Conservation (phyloP, 371 early-diverging fungal genomes). For the Rhizopus microsporus region DNA sequence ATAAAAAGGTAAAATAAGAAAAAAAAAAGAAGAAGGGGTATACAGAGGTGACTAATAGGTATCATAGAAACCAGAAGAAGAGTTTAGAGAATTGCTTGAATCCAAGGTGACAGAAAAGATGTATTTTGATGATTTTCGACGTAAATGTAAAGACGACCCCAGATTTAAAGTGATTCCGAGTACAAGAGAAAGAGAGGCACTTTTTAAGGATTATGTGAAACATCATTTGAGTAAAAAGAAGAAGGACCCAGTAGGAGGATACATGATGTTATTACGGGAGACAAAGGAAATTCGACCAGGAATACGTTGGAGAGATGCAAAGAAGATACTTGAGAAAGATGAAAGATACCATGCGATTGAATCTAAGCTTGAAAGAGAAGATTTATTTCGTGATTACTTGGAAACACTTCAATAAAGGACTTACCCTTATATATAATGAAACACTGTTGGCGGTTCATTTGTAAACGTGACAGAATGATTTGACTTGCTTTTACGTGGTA, state of each 20-base stretch:
- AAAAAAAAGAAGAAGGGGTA: conserved; percentile 19
- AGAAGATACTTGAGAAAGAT: conserved; percentile 58
- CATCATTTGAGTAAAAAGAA: conserved; percentile 32
- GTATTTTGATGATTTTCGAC: conserved; percentile 68
- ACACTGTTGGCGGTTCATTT: conserved; percentile 40
- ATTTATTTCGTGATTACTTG: conserved; percentile 62
- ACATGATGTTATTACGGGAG: conserved; percentile 47
- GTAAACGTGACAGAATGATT: conserved; percentile 42
- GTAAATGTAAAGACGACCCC: conserved; percentile 59
- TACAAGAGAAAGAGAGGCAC: conserved; percentile 47
- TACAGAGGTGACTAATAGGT: neutral
- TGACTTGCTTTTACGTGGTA: conserved; percentile 27
- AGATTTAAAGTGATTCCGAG: conserved; percentile 51
- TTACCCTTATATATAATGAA: conserved; percentile 19
- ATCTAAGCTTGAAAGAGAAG: conserved; percentile 59
- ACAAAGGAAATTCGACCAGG: conserved; percentile 47
- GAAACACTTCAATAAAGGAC: conserved; percentile 32
- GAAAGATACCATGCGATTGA: conserved; percentile 57
- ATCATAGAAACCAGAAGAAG: conserved; percentile 49
- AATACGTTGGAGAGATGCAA: conserved; percentile 61
- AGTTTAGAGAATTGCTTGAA: conserved; percentile 52
- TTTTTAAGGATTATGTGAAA: conserved; percentile 61
- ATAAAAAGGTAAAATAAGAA: conserved; percentile 37
- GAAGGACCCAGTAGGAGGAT: conserved; percentile 39
- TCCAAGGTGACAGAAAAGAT: conserved; percentile 47